These are phyloP conservation scores for Lolium multiflorum DNA, from an alignment of 176 grass and related monocot species.

Conservation along the genomic window DNA sequence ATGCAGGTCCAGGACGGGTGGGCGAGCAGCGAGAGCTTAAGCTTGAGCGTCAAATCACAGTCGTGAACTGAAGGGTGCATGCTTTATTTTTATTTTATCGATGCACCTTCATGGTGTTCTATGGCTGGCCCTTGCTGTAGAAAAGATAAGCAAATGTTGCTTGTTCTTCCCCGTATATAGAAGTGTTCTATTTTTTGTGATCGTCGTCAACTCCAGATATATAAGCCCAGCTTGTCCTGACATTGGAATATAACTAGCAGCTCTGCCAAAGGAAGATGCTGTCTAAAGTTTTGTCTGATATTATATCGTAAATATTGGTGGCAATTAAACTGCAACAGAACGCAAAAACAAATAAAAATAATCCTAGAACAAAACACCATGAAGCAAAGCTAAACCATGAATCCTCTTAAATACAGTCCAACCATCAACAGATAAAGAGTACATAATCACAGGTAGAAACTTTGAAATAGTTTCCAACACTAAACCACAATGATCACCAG, in stretches of 20 bases:
- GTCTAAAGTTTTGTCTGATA: background rate
- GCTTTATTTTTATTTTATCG: background rate
- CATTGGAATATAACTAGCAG: background rate
- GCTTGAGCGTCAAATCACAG: conserved; percentile 45
- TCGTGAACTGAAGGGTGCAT: background rate
- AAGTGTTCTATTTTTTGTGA: background rate
- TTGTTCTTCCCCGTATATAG: background rate
- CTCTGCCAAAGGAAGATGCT: background rate
- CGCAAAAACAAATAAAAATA: no score
- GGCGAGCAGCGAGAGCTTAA: conserved; percentile 86
- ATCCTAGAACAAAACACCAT: no score
- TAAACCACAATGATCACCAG: no score
- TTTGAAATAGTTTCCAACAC: no score
- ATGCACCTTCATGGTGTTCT: background rate
- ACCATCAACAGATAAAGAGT: no score
- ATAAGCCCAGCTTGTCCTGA: conserved; percentile 3
- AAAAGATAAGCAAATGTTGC: background rate
- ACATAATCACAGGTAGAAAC: no score
- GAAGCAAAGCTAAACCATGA: no score
- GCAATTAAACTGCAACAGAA: no score
- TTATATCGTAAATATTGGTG: background rate
- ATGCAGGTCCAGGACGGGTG: conserved; percentile 93
- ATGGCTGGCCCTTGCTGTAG: background rate
- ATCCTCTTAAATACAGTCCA: no score
- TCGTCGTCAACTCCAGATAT: conserved; percentile 7